Evolutionary conservation across 2,329 filamentous ascomycete species (phyloP), one percentile per base, ranked within the genome.

Genomic region (Nothophaeocryptopus gaeumannii): DNA sequence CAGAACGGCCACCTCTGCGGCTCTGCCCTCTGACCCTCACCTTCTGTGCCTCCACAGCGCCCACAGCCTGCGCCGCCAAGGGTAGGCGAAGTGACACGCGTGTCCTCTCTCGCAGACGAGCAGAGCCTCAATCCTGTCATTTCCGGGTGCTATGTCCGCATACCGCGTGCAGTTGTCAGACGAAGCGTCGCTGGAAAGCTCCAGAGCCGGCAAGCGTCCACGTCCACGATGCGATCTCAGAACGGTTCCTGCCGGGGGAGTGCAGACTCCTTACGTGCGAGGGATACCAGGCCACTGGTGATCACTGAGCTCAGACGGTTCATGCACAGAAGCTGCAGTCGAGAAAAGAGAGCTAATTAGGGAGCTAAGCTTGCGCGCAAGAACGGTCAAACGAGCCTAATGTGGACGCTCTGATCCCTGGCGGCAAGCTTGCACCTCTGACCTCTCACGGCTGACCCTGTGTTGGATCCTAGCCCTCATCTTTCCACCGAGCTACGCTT

Each of bases 311-410:
- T n/a, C 26, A 39, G 31, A 39, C 32, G 38, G 45, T 15, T 35
- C 20, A 26, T 26, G 20, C 20, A 26, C 20, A 26, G 20, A 26
- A 26, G 20, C 33, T 32, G 41, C 32, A 33, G 41, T 15, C 16
- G 12, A 39, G 29, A 45, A 48, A 44, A 29, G 35, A 32, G 13
- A 44, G 50, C 50, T 52, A 52, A 52, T 47, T 47, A 43, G 40
- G 32, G 39, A 43, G 35, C 33, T 15, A 31, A 15, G 29, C 16
- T 11, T 29, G 9, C 16, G 14, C 30, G 35, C 31, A 16, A 32
- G 38, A 33, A 38, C 12, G 20, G 38, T 42, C 32, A 40, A 47
- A 47, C 32, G 45, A 47, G 37, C 30, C 45, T 42, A 47, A 47
- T 47, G 38, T 39, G 45, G 42, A 26, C 20, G 7, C 20, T 26